Evolutionary conservation across 306 rosid genomes (phyloP).

Genomic region (Vicia sativa): DNA sequence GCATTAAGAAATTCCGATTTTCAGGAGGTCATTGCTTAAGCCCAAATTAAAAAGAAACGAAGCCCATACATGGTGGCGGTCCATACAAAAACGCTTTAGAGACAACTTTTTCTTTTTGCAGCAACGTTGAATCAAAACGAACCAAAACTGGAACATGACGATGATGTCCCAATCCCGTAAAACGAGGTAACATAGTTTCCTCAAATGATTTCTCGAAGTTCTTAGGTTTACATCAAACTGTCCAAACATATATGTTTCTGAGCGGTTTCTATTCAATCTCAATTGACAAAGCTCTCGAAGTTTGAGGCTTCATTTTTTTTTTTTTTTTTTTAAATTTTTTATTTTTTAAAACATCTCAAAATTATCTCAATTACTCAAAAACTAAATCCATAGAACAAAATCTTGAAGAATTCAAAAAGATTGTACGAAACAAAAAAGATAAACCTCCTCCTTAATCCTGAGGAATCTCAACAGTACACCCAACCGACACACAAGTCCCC

Average conservation of each 20-base stretch:
- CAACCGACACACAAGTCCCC: constrained; percentile 82
- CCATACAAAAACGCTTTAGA: not conserved
- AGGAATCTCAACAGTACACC: constrained; percentile 78
- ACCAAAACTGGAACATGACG: not conserved
- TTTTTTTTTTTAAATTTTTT: no score
- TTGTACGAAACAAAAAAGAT: not conserved
- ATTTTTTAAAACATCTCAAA: constrained; percentile 33
- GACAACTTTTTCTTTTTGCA: not conserved
- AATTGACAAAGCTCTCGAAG: not conserved
- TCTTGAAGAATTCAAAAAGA: constrained; percentile 14
- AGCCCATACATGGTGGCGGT: not conserved
- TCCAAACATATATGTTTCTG: not conserved
- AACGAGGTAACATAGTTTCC: not conserved
- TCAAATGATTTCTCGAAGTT: not conserved
- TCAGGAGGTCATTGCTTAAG: not conserved
- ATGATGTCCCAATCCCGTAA: not conserved
- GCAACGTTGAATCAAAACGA: not conserved
- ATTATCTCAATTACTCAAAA: constrained; percentile 44
- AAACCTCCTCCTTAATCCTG: constrained; percentile 44
- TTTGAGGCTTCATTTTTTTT: not conserved
- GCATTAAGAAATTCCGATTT: no score
- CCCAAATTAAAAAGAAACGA: not conserved
- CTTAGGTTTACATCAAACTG: not conserved
- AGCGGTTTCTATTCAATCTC: constrained; percentile 1
- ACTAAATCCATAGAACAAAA: constrained; percentile 33